Base-by-base conservation (phyloP, 805 yeast genomes). In the Kazachstania psychrophila region DNA sequence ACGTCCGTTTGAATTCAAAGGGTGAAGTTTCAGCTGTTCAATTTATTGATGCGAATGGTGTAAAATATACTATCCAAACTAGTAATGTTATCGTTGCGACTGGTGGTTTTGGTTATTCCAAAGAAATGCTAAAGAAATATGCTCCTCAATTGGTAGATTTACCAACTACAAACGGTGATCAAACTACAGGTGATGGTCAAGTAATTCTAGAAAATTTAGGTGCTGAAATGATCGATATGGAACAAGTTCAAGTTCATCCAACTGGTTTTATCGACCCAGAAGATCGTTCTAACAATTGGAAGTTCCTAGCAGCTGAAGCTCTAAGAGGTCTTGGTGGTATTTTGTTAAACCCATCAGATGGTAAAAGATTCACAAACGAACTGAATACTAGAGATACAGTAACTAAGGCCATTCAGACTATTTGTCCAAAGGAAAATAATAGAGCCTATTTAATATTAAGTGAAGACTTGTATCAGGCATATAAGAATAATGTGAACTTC, bases 121-220 rank as follows among this genome's bases (percentile, higher is more conserved):
- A 58, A 28, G 61, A 61, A 28, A 44, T 64, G 48, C 42, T 75
- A 13, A 46, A 56, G 19, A 56, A 66, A 37, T 68, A 62, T 44
- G 61, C 75, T 27, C 77, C 78, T 8, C 69, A 73, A 32, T 52
- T 71, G 26, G 36, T 61, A 1, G 43, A 57, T 6, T 49, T 70
- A 15, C 77, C 82, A 15, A 71, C 76, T 33, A 73, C 81, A 1
- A 75, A 75, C 52, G 76, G 78, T 15, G 57, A 56, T 18, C 71
- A 68, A 45, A 73, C 79, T 1, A 59, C 73, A 0, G 82, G 82
- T n/a, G 80, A 75, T 49, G 79, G 80, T 5, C 76, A 71, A 31
- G 55, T 61, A 22, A 48, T 74, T 10, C 61, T 73, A 13, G 60
- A 56, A 17, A 62, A 60, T n/a, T 48, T 69, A 24, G 70, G 70